Base-by-base conservation (phyloP, 164 flowering plant species). In the Malania oleifera region DNA sequence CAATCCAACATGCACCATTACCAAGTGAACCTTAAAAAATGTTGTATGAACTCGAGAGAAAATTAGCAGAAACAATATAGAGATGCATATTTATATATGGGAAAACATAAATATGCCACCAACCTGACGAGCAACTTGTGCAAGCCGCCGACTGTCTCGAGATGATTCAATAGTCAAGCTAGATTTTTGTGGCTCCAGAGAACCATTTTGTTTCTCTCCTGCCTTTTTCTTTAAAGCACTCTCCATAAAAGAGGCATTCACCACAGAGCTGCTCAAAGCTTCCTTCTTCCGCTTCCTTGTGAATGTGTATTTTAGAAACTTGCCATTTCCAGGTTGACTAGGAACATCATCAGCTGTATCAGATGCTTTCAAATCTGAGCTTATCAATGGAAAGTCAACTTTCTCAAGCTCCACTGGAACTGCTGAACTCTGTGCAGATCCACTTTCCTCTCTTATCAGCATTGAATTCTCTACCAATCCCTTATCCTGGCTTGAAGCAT, bases 61-160 rank as follows among this genome's bases (percentile, higher is more conserved):
- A 20, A 5, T 1, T 23, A 46, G 50, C 26, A 46, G 26, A 46
- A 23, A 46, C 11, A 20, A 46, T 11, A 41, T 12, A 27, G 18
- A 26, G 26, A 13, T 8, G 25, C 29, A 37, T 11, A 19, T n/a
- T 4, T 31, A 31, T n/a, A 19, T 15, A 44, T 8, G 15, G 8
- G 15, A 20, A 46, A 46, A 15, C n/a, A 43, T 19, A 14, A 28
- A 52, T 7, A 15, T n/a, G 39, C 59, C 57, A 83, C 91, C 44
- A 70, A 92, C 98, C 98, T 92, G 91, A 50, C 79, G 83, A 66
- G 96, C 96, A 75, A 87, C 91, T 73, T 82, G 92, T 19, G 73
- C 85, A 35, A 87, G 41, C 41, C 84, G 79, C 53, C 83, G 70
- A 73, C 72, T 77, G 56, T 79, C 86, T 56, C 83, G 72, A 56